A percentile compares a stretch with the other conserved stretches of the same genome.
phyloP scores from a whole-genome alignment of 2,329 filamentous ascomycete species.

The Xylariaceae sp. region DNA sequence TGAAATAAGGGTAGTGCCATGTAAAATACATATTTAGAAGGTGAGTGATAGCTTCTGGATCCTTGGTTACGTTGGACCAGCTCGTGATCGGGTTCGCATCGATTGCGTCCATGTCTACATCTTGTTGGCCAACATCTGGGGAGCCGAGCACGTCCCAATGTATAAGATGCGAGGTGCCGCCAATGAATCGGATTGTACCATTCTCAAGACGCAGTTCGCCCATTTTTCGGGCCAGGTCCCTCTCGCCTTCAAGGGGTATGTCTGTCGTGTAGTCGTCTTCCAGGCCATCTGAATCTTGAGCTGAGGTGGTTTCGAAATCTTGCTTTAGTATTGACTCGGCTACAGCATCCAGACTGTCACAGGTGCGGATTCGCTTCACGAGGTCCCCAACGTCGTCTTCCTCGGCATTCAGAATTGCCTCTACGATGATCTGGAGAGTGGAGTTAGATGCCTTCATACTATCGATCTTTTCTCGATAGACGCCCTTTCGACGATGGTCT shows the following conservation, averaged over 20 bases:
- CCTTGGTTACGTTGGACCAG: slow-evolving; percentile 84
- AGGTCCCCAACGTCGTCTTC: slow-evolving; percentile 82
- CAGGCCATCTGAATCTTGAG: slow-evolving; percentile 41
- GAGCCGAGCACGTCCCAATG: slow-evolving; percentile 61
- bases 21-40: slow-evolving; percentile 97
- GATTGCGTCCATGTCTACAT: slow-evolving; percentile 46
- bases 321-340: slow-evolving; percentile 53
- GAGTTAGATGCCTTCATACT: slow-evolving; percentile 82
- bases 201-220: slow-evolving; percentile 85
- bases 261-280: slow-evolving; percentile 41
- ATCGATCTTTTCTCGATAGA: slow-evolving; percentile 92
- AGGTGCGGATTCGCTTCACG: slow-evolving; percentile 83
- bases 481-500: slow-evolving; percentile 92
- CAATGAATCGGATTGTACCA: slow-evolving; percentile 85
- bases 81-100: slow-evolving; percentile 71
- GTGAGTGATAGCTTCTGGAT: slow-evolving; percentile 76
- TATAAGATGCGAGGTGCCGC: slow-evolving; percentile 90
- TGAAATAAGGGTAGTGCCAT: slow-evolving; percentile 97
- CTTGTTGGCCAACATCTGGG: slow-evolving; percentile 39
- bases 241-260: slow-evolving; percentile 58
- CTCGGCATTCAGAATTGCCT: slow-evolving; percentile 85
- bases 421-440: slow-evolving; percentile 87
- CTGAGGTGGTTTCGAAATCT: slow-evolving; percentile 33
- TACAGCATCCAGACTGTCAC: slow-evolving; percentile 63
- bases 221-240: slow-evolving; percentile 87